A percentile compares a stretch with the other conserved stretches of the same genome.
phyloP scores from a whole-genome alignment of 306 rosid genomes.

The Cyamopsis tetragonoloba region DNA sequence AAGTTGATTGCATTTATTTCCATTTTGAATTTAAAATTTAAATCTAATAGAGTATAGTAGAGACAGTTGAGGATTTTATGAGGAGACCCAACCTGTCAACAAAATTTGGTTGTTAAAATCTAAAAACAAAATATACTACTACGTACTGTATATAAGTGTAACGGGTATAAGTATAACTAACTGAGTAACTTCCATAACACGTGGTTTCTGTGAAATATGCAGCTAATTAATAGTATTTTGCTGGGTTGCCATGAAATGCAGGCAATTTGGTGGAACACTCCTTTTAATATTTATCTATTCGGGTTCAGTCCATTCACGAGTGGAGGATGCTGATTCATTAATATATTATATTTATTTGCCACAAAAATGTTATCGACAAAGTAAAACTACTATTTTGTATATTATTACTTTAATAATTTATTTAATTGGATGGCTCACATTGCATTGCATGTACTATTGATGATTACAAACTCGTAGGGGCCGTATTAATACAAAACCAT shows the following conservation, averaged over 20 bases:
- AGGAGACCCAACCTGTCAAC: neutral
- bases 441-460: too few relatives aligned
- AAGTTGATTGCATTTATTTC: neutral
- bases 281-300: slow-evolving; percentile 24
- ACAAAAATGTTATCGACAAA: too few relatives aligned
- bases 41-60: neutral
- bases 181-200: too few relatives aligned
- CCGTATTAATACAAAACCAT: too few relatives aligned
- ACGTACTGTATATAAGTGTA: too few relatives aligned
- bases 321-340: slow-evolving; percentile 20
- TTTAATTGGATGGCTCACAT: too few relatives aligned
- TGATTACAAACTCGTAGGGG: too few relatives aligned
- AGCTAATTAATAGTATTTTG: too few relatives aligned
- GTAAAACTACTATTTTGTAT: too few relatives aligned
- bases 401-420: too few relatives aligned
- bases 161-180: neutral
- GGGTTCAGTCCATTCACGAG: slow-evolving; percentile 18
- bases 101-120: neutral
- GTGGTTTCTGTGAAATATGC: slow-evolving; percentile 11
- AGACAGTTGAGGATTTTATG: neutral
- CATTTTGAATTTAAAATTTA: neutral
- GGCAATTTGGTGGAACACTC: slow-evolving; percentile 24
- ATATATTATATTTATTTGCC: neutral
- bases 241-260: neutral
- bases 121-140: too few relatives aligned